These are phyloP conservation scores for Pleurotus cornucopiae DNA, from an alignment of 768 basidiomycete genomes.

Conservation along the genomic window DNA sequence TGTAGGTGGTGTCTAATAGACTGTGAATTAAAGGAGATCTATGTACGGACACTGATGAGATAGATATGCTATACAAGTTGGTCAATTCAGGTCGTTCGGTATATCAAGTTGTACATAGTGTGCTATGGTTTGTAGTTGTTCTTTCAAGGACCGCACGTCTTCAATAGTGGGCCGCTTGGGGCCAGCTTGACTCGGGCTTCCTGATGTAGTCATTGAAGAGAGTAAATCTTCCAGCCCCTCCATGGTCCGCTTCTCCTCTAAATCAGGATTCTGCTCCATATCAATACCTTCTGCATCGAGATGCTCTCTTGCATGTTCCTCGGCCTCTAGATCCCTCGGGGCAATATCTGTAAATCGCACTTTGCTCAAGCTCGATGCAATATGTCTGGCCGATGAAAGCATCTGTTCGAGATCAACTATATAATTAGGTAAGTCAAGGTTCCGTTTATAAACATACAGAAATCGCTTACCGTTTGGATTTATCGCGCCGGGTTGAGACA, in stretches of 20 bases:
- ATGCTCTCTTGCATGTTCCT: slow-evolving; percentile 71
- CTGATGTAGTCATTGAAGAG: slow-evolving; percentile 30
- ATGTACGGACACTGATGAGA: no score
- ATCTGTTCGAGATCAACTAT: not conserved
- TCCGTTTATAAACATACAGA: not conserved
- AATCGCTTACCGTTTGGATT: not conserved
- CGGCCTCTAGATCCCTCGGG: slow-evolving; percentile 74
- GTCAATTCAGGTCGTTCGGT: no score
- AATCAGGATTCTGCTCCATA: slow-evolving; percentile 35
- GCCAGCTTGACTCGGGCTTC: not conserved
- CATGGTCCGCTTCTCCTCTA: slow-evolving; percentile 43
- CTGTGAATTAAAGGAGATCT: no score
- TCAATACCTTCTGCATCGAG: slow-evolving; percentile 36
- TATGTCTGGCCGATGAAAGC: slow-evolving; percentile 31
- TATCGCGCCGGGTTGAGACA: not conserved
- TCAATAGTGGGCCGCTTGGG: not conserved
- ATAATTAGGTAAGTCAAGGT: not conserved
- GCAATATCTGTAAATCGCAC: slow-evolving; percentile 70
- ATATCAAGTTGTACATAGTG: not conserved
- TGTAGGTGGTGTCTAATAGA: no score
- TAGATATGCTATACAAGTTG: no score
- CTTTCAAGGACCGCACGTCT: not conserved
- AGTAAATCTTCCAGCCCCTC: slow-evolving; percentile 58
- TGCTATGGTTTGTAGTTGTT: not conserved
- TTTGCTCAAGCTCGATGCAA: slow-evolving; percentile 50